Evolutionary conservation across 805 yeast genomes (phyloP), one percentile per base, ranked within the genome.

Genomic region (Candida silvicultrix): DNA sequence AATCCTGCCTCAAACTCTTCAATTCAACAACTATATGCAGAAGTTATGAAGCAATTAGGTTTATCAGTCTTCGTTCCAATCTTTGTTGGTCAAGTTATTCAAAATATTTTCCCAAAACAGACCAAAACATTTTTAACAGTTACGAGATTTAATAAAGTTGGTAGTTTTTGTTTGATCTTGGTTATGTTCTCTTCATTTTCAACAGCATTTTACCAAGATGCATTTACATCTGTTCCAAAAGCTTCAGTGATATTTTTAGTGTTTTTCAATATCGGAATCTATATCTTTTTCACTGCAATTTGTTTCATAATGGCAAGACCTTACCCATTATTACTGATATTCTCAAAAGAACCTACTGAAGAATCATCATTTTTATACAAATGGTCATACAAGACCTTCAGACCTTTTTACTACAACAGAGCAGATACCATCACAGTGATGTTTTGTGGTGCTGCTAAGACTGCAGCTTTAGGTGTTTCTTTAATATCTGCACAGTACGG

Each of bases 391-490:
- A 63, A 58, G 45, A 36, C 65, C 11, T 66, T 67, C 45, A 63
- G 71, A 45, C 92, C 92, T 2, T 87, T 85, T 56, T 85, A 83
- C 63, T 85, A 85, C 63, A 71, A 73, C 55, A 77, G 82, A 53
- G 63, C 69, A 43, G 96, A 89, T 57, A 78, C 96, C 0, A 86
- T 87, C 32, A 74, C 90, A 12, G 75, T 89, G 43, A 76, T 89
- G 84, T 73, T 88, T 48, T 87, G 96, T 64, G 96, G 95, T 11
- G 92, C 95, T 5, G 96, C 97, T 2, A 89, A 89, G 63, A 89
- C 96, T 1, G 96, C 95, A 0, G 96, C 96, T 0, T 69, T 89
- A 43, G 97, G 96, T 34, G 95, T 89, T 4, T 85, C 95, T 1
- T 69, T 89, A 43, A 73, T 85, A n/a, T 73, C 89, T 2, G 78